A percentile compares a stretch with the other conserved stretches of the same genome.
Evolutionary conservation across 1,284 basidiomycete species (phyloP).

Genomic region (Heterobasidion occidentale): DNA sequence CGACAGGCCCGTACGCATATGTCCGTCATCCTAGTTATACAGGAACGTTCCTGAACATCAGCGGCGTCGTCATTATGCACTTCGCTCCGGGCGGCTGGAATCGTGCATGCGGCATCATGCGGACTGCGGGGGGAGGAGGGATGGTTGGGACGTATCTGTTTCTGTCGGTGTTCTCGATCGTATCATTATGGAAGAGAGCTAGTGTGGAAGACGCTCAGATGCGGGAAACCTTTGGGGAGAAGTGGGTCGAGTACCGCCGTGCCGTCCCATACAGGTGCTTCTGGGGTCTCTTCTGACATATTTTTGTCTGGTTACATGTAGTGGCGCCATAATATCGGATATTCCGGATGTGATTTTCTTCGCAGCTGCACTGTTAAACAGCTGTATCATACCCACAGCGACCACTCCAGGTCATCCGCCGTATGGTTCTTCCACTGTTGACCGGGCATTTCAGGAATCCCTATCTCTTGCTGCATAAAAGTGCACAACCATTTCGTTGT

Average conservation of each 20-base stretch:
- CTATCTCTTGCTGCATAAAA: no score
- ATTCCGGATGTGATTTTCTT: no score
- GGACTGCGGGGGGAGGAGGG: neutral
- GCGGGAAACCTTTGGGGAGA: neutral
- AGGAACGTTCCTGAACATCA: neutral
- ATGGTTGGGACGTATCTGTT: neutral
- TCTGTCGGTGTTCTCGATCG: neutral
- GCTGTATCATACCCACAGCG: no score
- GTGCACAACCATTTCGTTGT: no score
- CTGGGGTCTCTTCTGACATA: no score
- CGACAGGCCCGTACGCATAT: neutral
- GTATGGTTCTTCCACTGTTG: no score
- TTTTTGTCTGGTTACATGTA: no score
- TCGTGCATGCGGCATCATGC: neutral
- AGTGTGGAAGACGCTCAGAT: neutral
- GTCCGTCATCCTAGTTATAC: neutral
- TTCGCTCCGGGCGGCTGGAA: neutral
- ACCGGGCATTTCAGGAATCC: no score
- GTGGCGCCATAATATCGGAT: no score
- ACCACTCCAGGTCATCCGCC: no score
- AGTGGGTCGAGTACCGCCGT: neutral
- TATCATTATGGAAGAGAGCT: neutral
- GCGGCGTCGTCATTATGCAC: neutral
- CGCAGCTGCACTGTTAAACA: no score
- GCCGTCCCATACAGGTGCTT: neutral